Base-by-base conservation (phyloP, 31 red algal species). In the Porphyra umbilicalis region DNA sequence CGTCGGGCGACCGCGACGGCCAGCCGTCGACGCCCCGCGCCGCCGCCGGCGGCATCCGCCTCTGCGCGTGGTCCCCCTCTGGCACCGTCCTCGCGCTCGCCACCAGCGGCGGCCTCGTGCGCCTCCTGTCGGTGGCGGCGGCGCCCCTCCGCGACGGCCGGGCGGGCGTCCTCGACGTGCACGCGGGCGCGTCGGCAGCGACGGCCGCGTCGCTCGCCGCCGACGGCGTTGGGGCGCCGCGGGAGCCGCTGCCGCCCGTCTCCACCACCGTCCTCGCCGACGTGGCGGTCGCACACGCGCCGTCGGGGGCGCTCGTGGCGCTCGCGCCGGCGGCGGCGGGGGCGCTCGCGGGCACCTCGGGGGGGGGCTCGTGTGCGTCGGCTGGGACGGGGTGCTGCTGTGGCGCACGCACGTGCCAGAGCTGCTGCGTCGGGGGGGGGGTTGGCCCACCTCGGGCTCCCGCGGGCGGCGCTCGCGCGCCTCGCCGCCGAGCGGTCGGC, bases 401-500 rank as follows among this genome's bases (percentile, higher is more conserved):
- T 94, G 91, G 91, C 86, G 91, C 40, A 77, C 87, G 16, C 86
- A 94, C 80, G 79, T 94, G 4, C 91, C 91, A 4, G 91, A 94
- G 78, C 38, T 94, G 34, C 35, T 94, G 20, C 83, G 91, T 25
- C 35, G 84, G 36, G 89, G 86, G 67, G 80, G 31, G 91, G 86
- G 20, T 39, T 94, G 16, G 76, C 39, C 35, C 86, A 86, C 76
- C 87, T 94, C 87, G 91, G 91, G 13, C 57, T 71, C 2, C 57
- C 57, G 25, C 57, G 57, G 25, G 7, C 13, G 6, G 57, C 57
- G 57, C 57, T 71, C 13, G 57, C 57, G 25, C 25, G 25, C 0
- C 57, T 71, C 57, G 57, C 57, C 13, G 57, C 57, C 57, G 57
- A 71, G 57, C 57, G 57, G 57, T 71, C 57, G 13, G 42, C 16